Evolutionary conservation across 2,329 filamentous ascomycete species (phyloP).

Genomic region (Coniochaeta sp.): DNA sequence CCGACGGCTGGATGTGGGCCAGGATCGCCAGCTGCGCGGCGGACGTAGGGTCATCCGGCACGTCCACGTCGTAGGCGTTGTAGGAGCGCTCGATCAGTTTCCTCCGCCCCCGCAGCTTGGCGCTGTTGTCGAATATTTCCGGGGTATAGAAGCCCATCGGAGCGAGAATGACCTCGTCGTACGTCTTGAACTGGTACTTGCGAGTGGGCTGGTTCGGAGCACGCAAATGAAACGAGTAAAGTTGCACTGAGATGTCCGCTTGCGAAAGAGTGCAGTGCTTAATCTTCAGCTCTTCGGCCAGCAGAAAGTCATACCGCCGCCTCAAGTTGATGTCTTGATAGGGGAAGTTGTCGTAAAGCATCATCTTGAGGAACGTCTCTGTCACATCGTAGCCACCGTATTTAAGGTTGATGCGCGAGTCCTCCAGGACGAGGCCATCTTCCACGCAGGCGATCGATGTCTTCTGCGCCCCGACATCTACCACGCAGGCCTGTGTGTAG

Average conservation of each 20-base stretch:
- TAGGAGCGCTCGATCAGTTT: constrained; percentile 81
- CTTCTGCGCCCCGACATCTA: constrained; percentile 95
- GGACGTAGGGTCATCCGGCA: constrained; percentile 82
- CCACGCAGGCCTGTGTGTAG: constrained; percentile 88
- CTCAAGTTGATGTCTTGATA: constrained; percentile 91
- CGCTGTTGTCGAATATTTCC: constrained; percentile 72
- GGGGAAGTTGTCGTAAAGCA: constrained; percentile 92
- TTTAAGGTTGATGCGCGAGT: constrained; percentile 92
- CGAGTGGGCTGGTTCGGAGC: constrained; percentile 81
- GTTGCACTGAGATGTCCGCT: constrained; percentile 79
- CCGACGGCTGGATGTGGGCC: constrained; percentile 51
- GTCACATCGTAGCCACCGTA: constrained; percentile 90
- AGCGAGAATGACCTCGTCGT: constrained; percentile 91
- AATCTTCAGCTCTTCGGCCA: constrained; percentile 93
- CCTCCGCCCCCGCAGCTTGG: constrained; percentile 72
- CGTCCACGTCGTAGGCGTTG: constrained; percentile 84
- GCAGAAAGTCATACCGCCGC: constrained; percentile 81
- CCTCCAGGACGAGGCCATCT: constrained; percentile 89
- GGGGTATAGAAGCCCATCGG: constrained; percentile 94
- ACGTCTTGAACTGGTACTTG: constrained; percentile 94
- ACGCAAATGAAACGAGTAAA: constrained; percentile 84
- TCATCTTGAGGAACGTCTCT: constrained; percentile 94
- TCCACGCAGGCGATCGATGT: constrained; percentile 96
- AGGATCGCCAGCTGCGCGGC: constrained; percentile 69
- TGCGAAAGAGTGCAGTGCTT: constrained; percentile 91